Base-by-base conservation (phyloP, 345 rosid species). In the Mallotus nudiflorus region DNA sequence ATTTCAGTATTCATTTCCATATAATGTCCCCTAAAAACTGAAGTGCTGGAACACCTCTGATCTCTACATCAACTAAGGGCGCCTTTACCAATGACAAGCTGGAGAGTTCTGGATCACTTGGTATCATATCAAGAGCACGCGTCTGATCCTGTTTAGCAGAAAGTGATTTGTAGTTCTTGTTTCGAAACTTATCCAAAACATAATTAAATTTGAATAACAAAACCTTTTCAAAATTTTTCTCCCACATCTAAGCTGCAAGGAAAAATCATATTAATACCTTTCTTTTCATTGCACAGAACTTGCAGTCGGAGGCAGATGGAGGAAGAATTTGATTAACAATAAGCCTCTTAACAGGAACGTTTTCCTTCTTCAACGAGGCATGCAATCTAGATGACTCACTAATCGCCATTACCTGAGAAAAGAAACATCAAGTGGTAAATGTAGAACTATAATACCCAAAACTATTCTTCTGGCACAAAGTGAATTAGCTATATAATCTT, bases 11-110 rank as follows among this genome's bases (percentile, higher is more conserved):
- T 90, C 78, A 95, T 85, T 90, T 95, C 99, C 99, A 95, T 59
- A 95, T 65, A 29, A 92, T 92, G 74, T 95, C 92, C 6, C 99
- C 98, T 81, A 92, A 54, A 68, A 95, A 95, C 70, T 77, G 84
- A 59, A 95, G 94, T 42, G 97, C 99, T 13, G 96, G 97, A 49
- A 92, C 97, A 37, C 99, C 97, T 81, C 97, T 87, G 66, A 95
- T 95, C 89, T 95, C 99, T 68, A 90, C 88, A 77, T 94, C 99
- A 14, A 91, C 97, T 49, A 95, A 78, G 31, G 97, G 99, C 35
- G 96, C 95, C 73, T 88, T 74, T 80, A 92, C 85, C 65, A 92
- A 46, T 66, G 78, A 80, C 86, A 95, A 81, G 67, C 80, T 81
- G 25, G 96, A 81, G 74, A 92, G 97, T 65, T 90, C 96, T 31